These are phyloP conservation scores for Smittium culicis DNA, from an alignment of 371 early-diverging fungal species.

Conservation along the genomic window DNA sequence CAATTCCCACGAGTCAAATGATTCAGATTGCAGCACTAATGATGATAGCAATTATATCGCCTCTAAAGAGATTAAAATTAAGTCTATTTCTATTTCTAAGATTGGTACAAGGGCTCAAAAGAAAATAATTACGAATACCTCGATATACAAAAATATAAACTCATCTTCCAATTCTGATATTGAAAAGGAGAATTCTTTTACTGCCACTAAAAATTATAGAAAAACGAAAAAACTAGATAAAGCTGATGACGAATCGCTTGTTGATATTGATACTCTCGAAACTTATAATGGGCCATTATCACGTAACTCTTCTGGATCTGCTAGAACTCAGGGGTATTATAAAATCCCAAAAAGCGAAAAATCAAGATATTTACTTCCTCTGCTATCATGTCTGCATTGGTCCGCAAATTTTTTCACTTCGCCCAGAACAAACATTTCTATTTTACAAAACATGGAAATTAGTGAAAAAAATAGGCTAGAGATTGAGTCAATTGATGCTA, in stretches of 20 bases:
- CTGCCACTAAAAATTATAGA: slow-evolving; percentile 11
- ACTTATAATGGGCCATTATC: slow-evolving; percentile 28
- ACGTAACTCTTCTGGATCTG: slow-evolving; percentile 63
- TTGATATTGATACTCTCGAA: slow-evolving; percentile 5
- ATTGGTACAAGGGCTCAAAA: slow-evolving; percentile 18
- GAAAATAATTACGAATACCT: slow-evolving; percentile 18
- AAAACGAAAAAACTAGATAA: neutral
- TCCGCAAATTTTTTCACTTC: slow-evolving; percentile 31
- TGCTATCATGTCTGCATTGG: slow-evolving; percentile 39
- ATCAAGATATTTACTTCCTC: slow-evolving; percentile 43
- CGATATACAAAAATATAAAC: slow-evolving; percentile 7
- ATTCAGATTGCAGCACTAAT: no score
- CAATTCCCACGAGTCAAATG: no score
- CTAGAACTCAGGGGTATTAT: slow-evolving; percentile 63
- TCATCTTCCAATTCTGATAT: slow-evolving; percentile 11
- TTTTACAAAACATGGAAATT: no score
- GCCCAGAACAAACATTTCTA: neutral
- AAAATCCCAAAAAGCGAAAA: slow-evolving; percentile 51
- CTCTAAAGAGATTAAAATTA: no score
- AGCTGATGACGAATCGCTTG: slow-evolving; percentile 7
- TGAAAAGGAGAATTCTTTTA: slow-evolving; percentile 14
- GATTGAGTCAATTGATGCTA: slow-evolving; percentile 21
- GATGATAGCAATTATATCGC: no score
- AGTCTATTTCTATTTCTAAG: no score
- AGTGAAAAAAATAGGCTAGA: neutral